Evolutionary conservation across 371 early-diverging fungal genomes (phyloP).

Genomic region (Paraphysoderma sedebokerense): DNA sequence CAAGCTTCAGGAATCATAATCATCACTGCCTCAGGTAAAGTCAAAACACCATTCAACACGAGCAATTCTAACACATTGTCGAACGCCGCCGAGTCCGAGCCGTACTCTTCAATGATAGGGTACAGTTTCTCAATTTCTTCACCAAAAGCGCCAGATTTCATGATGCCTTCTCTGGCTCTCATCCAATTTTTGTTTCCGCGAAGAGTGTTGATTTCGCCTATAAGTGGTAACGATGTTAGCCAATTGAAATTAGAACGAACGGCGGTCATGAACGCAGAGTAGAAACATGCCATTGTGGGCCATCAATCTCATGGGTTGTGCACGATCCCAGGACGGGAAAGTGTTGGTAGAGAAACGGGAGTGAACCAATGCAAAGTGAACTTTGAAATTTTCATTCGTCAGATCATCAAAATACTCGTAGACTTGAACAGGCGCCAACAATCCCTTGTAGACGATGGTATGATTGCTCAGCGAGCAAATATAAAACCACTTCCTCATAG

Average conservation of each 20-base stretch:
- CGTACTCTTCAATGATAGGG: slow-evolving; percentile 89
- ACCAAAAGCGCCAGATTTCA: slow-evolving; percentile 63
- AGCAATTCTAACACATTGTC: slow-evolving; percentile 90
- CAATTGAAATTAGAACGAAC: neutral
- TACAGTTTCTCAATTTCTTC: slow-evolving; percentile 59
- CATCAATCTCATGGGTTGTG: slow-evolving; percentile 91
- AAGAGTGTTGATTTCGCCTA: slow-evolving; percentile 92
- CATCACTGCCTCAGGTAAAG: slow-evolving; percentile 90
- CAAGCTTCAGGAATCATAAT: slow-evolving; percentile 96
- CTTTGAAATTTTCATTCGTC: slow-evolving; percentile 49
- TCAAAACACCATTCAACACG: slow-evolving; percentile 71
- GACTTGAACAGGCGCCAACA: slow-evolving; percentile 83
- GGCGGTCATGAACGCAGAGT: neutral
- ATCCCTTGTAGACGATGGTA: slow-evolving; percentile 92
- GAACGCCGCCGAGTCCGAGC: slow-evolving; percentile 64
- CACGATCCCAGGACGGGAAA: slow-evolving; percentile 95
- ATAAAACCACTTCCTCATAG: slow-evolving; percentile 78
- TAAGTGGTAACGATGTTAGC: neutral
- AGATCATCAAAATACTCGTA: slow-evolving; percentile 81
- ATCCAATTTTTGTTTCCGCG: slow-evolving; percentile 98
- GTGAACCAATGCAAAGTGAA: slow-evolving; percentile 91
- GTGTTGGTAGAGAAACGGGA: slow-evolving; percentile 97
- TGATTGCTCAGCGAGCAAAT: slow-evolving; percentile 81
- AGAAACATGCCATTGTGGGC: slow-evolving; percentile 81
- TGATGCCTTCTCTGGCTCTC: slow-evolving; percentile 89